Percentiles rank a stretch among this genome's conserved stretches.
Conservation (phyloP, 1,139 yeast species). For the Fermentozyma sake region DNA sequence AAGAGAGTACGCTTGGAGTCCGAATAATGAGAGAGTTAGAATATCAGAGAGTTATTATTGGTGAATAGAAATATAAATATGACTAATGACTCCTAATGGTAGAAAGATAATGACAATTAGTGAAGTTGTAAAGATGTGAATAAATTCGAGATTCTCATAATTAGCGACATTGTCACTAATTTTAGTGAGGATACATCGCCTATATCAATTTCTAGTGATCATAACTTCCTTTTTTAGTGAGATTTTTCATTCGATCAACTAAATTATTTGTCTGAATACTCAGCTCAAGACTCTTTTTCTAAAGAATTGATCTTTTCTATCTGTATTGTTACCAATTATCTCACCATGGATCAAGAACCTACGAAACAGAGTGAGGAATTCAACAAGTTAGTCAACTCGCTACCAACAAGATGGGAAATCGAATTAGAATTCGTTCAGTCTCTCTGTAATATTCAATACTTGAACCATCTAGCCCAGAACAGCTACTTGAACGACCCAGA, state of each 20-base stretch:
- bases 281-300: neutral
- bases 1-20: too few species aligned
- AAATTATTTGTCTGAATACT: slow-evolving; percentile 1
- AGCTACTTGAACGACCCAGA: slow-evolving; percentile 58
- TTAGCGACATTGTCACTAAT: too few species aligned
- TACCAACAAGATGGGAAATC: slow-evolving; percentile 78
- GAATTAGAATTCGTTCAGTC: slow-evolving; percentile 83
- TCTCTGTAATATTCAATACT: slow-evolving; percentile 72
- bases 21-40: too few species aligned
- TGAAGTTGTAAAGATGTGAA: too few species aligned
- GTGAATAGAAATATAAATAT: neutral
- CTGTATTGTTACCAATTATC: neutral
- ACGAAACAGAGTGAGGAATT: slow-evolving; percentile 2
- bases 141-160: too few species aligned
- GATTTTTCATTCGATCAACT: neutral
- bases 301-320: neutral
- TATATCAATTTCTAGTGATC: neutral
- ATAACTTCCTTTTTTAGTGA: neutral
- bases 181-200: too few species aligned
- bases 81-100: neutral
- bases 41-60: too few species aligned
- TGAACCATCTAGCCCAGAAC: slow-evolving; percentile 71
- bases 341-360: neutral
- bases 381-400: slow-evolving; percentile 6
- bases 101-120: too few species aligned